These are phyloP conservation scores for Dictyostelium citrinum DNA, from an alignment of 78 protist species.

Conservation along the genomic window DNA sequence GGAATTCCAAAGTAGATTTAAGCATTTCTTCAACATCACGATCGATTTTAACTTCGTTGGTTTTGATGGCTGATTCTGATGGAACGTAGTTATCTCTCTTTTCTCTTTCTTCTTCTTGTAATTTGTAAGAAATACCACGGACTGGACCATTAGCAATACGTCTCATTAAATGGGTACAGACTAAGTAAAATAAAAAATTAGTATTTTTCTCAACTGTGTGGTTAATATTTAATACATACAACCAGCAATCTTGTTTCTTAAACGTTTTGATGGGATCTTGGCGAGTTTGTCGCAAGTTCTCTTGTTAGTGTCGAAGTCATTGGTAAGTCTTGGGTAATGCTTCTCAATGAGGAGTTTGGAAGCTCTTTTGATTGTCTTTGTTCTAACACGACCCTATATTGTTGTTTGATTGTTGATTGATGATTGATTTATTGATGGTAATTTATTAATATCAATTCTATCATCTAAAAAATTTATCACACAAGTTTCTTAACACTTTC, in stretches of 20 bases:
- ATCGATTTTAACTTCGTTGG: constrained; percentile 78
- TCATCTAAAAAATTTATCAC: background rate
- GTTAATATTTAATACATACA: too few relatives aligned
- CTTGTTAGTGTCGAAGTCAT: constrained; percentile 99
- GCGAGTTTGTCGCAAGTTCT: constrained; percentile 96
- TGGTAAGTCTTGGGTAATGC: constrained; percentile 97
- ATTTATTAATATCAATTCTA: background rate
- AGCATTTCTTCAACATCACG: constrained; percentile 81
- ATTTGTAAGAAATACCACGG: constrained; percentile 98
- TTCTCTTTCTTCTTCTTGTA: constrained; percentile 99
- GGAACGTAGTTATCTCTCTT: constrained; percentile 99
- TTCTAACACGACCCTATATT: constrained; percentile 98
- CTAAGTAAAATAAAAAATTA: too few relatives aligned
- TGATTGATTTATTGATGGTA: background rate
- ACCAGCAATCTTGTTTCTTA: constrained; percentile 99
- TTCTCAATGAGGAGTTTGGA: constrained; percentile 98
- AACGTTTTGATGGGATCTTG: constrained; percentile 98
- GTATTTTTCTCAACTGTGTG: too few relatives aligned
- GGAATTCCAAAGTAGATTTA: constrained; percentile 74
- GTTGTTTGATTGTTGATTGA: background rate
- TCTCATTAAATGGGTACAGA: constrained; percentile 98
- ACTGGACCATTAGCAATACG: constrained; percentile 98
- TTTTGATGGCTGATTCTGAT: constrained; percentile 93
- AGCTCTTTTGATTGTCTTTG: constrained; percentile 99
- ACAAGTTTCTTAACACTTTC: background rate